Base-by-base conservation (phyloP, 345 rosid species). In the Clausena lansium region DNA sequence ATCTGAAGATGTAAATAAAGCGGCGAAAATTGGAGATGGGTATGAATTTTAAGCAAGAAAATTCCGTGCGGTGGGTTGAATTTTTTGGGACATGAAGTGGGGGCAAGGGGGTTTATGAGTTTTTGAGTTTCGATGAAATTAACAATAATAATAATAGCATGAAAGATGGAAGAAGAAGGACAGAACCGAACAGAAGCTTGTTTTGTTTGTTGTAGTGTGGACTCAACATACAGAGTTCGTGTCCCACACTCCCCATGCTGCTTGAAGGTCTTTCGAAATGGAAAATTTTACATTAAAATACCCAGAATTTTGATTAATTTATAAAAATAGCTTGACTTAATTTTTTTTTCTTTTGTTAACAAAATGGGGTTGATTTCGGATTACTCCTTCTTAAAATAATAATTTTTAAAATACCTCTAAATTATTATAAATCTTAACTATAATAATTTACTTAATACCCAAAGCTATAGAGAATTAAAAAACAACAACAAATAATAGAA, bases 121-220 rank as follows among this genome's bases (percentile, higher is more conserved):
- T 68, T 65, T 71, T 70, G 71, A 35, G 81, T 77, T 67, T 67
- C 74, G 45, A 81, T 74, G 63, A 77, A 75, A 45, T 45, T 45
- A 30, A n/a, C n/a, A 41, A 41, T 41, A 41, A 45, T 45, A 45
- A 45, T 13, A 13, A 39, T 59, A 73, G 14, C 54, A 36, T 50
- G 64, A 28, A 73, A 28, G 47, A 39, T 15, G 10, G 58, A 57
- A 17, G 38, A 41, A 64, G 41, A 3, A 14, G 50, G 20, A 20
- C 57, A n/a, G 8, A 13, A 60, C 2, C 14, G 32, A 17, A 52
- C 1, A 17, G 22, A 19, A 52, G 57, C 57, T 17, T 52, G 57
- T 52, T 52, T 52, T 52, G 57, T 52, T 19, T 17, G 20, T 52
- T 52, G 22, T 52, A 52, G 7, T 17, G 57, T 52, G 57, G 22